Evolutionary conservation across 257 asterid genomes (phyloP), one percentile per base, ranked within the genome.

Genomic region (Scutellaria minor): DNA sequence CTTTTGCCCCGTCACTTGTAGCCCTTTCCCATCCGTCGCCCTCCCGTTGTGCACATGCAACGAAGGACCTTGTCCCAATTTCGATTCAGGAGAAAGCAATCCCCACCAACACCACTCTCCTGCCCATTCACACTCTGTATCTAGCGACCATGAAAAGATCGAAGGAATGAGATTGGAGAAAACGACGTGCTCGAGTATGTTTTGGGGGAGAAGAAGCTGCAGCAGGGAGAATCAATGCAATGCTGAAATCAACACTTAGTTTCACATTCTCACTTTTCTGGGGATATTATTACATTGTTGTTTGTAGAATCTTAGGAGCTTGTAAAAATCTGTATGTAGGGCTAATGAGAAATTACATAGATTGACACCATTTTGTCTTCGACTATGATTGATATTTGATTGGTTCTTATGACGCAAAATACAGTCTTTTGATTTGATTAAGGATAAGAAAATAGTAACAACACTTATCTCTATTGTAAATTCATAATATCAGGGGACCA

Each of bases 151-250:
- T 41, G 98, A 78, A 44, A 83, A 84, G 73, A 65, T 68, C 63
- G 91, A 86, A 8, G 95, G 89, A 9, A 60, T 83, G 81, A 83
- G 96, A 74, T 69, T 87, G 79, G 95, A 80, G 78, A 91, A 85
- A 66, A 89, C 88, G 2, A 91, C 92, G 1, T 94, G 98, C 71
- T 86, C 98, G 35, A 82, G 83, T 79, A 91, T 91, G 94, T 91
- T 94, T 75, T 91, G 98, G 97, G 92, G 97, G 18, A 80, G 98
- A 82, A 81, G 98, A 76, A 91, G 97, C 88, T 94, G 98, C 81
- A 89, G 96, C 83, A 81, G 99, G 78, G 99, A 91, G 85, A 68
- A 89, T 77, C 98, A 86, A 77, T 94, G 98, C 78, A 94, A 94
- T 80, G 96, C 97, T 6, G 98, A 94, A 68, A 94, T 91, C 57